A percentile compares a stretch with the other conserved stretches of the same genome.
Evolutionary conservation across 73 alveolate genomes (phyloP).

Genomic region (Symbiodinium pilosum): DNA sequence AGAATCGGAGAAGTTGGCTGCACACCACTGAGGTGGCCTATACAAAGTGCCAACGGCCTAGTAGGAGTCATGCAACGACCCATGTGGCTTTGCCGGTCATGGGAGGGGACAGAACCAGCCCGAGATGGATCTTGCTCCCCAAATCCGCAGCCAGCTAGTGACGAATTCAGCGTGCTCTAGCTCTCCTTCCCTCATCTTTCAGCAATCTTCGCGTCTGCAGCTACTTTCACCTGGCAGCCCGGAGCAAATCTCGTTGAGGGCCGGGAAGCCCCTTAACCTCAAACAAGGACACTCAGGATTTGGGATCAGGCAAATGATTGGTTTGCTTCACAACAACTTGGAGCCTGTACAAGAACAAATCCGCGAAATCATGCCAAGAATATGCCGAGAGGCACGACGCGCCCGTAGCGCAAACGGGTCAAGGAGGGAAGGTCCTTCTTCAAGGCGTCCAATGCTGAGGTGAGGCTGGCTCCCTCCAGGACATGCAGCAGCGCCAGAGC

Average conservation of each 20-base stretch:
- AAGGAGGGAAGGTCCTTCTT: neutral
- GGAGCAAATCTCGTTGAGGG: neutral
- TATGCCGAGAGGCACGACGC: neutral
- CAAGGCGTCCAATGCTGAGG: neutral
- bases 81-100: no score
- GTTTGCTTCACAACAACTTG: no score
- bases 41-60: neutral
- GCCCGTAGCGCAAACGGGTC: neutral
- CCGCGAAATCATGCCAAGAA: no score
- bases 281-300: no score
- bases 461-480: neutral
- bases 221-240: neutral
- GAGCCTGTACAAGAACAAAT: no score
- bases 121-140: no score
- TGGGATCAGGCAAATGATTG: no score
- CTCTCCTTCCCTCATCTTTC: neutral
- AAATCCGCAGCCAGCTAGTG: no score
- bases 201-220: neutral
- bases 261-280: neutral
- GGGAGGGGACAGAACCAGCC: no score
- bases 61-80: neutral
- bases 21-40: conserved; percentile 21
- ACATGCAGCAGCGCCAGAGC: neutral
- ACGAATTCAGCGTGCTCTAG: neutral
- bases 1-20: neutral